A percentile compares a stretch with the other conserved stretches of the same genome.
These are phyloP conservation scores for Botrytis aclada DNA, from an alignment of 2,329 filamentous ascomycete genomes.

Conservation along the genomic window DNA sequence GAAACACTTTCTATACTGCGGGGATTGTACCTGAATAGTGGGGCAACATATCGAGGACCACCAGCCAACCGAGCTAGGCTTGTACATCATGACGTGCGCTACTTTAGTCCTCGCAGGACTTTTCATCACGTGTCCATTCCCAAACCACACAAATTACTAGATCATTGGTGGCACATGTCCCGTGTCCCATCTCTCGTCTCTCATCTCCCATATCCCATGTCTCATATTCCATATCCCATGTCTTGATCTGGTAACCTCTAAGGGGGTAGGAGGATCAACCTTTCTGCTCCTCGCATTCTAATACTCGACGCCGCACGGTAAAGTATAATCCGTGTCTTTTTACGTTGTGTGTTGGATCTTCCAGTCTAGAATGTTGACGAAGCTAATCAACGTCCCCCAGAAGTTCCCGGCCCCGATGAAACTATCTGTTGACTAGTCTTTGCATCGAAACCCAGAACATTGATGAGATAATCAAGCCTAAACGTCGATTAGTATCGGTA, in stretches of 20 bases:
- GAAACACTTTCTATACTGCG: slow-evolving; percentile 1
- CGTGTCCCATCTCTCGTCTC: neutral
- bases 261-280: neutral
- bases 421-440: slow-evolving; percentile 31
- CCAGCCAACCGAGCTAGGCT: neutral
- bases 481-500: slow-evolving; percentile 19
- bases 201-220: neutral
- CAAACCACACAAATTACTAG: neutral
- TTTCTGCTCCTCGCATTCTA: neutral
- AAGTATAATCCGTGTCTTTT: slow-evolving; percentile 1
- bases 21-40: slow-evolving; percentile 1
- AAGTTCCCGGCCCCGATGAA: slow-evolving; percentile 17
- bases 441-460: slow-evolving; percentile 50
- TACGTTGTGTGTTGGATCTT: neutral
- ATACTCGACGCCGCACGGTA: neutral
- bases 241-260: neutral
- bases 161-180: neutral
- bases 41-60: neutral
- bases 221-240: neutral
- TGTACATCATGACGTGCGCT: neutral
- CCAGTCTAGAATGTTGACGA: neutral
- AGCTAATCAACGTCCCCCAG: slow-evolving; percentile 25
- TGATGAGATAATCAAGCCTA: slow-evolving; percentile 63
- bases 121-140: slow-evolving; percentile 1
- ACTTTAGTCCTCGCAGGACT: neutral